Percentiles rank a stretch among this genome's conserved stretches.
Evolutionary conservation across 805 yeast genomes (phyloP).

Genomic region (Diddensiella santjacobensis): DNA sequence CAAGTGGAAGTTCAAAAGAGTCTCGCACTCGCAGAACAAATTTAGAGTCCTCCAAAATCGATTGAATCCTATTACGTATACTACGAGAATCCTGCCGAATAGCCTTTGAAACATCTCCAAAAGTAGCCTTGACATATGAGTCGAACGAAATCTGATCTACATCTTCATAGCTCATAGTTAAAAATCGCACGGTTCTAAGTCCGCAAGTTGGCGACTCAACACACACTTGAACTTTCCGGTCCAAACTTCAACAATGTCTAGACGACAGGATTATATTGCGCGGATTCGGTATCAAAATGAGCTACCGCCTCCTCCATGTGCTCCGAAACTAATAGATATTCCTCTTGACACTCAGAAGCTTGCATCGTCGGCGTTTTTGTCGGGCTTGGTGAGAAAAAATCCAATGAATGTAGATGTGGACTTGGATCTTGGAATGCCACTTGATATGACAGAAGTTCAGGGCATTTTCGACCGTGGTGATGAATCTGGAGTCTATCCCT

Average conservation of each 20-base stretch:
- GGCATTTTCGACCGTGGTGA: constrained; percentile 64
- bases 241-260: constrained; percentile 22
- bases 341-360: constrained; percentile 42
- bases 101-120: constrained; percentile 32
- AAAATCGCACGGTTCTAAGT: too few relatives aligned
- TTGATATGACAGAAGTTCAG: constrained; percentile 65
- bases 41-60: constrained; percentile 60
- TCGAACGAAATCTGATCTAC: constrained; percentile 1
- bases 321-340: constrained; percentile 76
- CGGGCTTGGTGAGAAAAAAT: constrained; percentile 71
- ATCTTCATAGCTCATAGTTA: too few relatives aligned
- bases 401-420: constrained; percentile 54
- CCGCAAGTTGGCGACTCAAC: too few relatives aligned
- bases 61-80: constrained; percentile 58
- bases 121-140: constrained; percentile 2
- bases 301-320: constrained; percentile 89
- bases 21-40: constrained; percentile 45
- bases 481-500: constrained; percentile 40
- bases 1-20: constrained; percentile 33
- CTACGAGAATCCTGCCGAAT: constrained; percentile 50
- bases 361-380: constrained; percentile 53
- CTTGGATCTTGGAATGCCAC: constrained; percentile 62
- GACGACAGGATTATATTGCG: constrained; percentile 48
- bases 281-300: constrained; percentile 79
- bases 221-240: too few relatives aligned